A percentile compares a stretch with the other conserved stretches of the same genome.
Conservation (phyloP, 2,329 filamentous ascomycete species). For the Clonostachys byssicola region DNA sequence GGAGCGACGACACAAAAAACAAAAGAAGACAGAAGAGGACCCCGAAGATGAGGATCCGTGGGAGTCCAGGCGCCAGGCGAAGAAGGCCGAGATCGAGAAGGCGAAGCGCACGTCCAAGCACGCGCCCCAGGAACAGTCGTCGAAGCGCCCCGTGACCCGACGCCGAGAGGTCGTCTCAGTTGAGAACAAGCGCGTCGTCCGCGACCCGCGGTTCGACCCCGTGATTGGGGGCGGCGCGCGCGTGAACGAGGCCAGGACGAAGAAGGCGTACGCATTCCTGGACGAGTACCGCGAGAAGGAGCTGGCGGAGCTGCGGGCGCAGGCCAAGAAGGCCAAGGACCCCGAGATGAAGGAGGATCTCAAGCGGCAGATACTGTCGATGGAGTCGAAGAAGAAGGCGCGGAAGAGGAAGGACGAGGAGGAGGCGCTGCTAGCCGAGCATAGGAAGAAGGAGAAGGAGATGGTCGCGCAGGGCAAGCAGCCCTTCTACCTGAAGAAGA, state of each 20-base stretch:
- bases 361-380: slow-evolving; percentile 69
- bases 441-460: slow-evolving; percentile 80
- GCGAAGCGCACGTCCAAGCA: slow-evolving; percentile 66
- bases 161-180: slow-evolving; percentile 66
- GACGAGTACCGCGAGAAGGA: slow-evolving; percentile 83
- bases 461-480: slow-evolving; percentile 82
- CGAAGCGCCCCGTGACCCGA: slow-evolving; percentile 79
- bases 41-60: slow-evolving; percentile 13
- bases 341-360: slow-evolving; percentile 62
- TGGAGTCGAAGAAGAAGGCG: slow-evolving; percentile 74
- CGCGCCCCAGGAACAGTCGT: slow-evolving; percentile 78
- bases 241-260: slow-evolving; percentile 53
- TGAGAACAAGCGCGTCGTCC: slow-evolving; percentile 36
- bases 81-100: slow-evolving; percentile 17
- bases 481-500: slow-evolving; percentile 90
- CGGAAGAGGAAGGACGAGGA: slow-evolving; percentile 66
- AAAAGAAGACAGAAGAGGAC: slow-evolving; percentile 14
- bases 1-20: slow-evolving; percentile 21
- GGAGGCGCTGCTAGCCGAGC: slow-evolving; percentile 65
- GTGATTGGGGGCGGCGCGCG: slow-evolving; percentile 27
- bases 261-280: slow-evolving; percentile 81
- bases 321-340: slow-evolving; percentile 64
- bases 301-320: slow-evolving; percentile 66
- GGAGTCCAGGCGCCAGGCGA: slow-evolving; percentile 17
- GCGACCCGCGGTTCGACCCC: slow-evolving; percentile 88